Base-by-base conservation (phyloP, 1,139 yeast genomes). In the Sugiyamaella sp. region DNA sequence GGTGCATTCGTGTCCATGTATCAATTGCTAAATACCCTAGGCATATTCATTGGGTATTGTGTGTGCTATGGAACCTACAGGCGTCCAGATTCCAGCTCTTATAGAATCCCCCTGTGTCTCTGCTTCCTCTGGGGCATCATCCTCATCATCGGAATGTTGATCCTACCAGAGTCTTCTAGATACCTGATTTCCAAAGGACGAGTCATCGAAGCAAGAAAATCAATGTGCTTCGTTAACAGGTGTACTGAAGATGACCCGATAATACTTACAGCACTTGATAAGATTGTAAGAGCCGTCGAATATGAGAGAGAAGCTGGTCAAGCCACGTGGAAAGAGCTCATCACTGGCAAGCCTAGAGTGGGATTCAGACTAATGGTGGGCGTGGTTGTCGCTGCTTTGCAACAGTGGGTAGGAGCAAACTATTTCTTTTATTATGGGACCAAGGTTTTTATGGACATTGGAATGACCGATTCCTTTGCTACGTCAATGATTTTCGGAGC, bases 401-500 rank as follows among this genome's bases (percentile, higher is more conserved):
- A 86, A 74, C 95, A 86, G 73, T 79, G 86, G 63, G 82, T 89
- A 57, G 95, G 93, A 78, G 80, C 83, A 68, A 86, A 86, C 75
- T 86, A 85, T 71, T 85, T 86, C 76, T 86, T 86, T 78, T 86
- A 86, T 76, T 86, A 85, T 63, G 89, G 90, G 71, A 86, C 93
- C 58, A 81, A 86, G 52, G 79, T 86, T 67, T 86, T 86, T 80
- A 72, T 81, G 66, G 85, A 91, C 61, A 89, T 86, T 62, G 95
- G 95, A 65, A 72, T 86, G 69, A 56, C 49, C 61, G 73, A 53
- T 70, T 81, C 95, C 41, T 89, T 84, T 73, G 78, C 84, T 69
- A 85, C 95, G n/a, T 80, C 95, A 21, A 85, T 89, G 60, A 78
- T 88, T 58, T 76, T 88, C 52, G 95, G 95, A 76, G 76, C 84